These are phyloP conservation scores for Eimeria necatrix DNA, from an alignment of 169 alveolate genomes.

Conservation along the genomic window DNA sequence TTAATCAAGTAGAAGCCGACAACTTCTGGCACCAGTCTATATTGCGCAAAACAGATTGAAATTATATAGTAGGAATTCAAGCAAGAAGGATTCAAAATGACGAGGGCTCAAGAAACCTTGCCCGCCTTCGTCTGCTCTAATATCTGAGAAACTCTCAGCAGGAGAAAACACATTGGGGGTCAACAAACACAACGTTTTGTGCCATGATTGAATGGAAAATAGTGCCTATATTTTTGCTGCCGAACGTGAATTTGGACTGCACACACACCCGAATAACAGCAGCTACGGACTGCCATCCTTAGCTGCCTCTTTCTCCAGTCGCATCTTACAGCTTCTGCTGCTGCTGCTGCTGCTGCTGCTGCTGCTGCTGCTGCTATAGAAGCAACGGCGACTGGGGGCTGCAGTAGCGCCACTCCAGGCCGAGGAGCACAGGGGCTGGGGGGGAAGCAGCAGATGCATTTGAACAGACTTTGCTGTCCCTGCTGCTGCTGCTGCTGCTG, in stretches of 20 bases:
- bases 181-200: too few species aligned
- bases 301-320: neutral
- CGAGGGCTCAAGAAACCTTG: too few species aligned
- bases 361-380: neutral
- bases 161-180: too few species aligned
- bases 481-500: neutral
- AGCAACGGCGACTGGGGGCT: neutral
- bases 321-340: neutral
- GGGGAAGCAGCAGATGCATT: neutral
- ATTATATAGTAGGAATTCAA: too few species aligned
- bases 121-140: too few species aligned
- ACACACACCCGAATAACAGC: neutral
- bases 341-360: neutral
- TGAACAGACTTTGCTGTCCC: neutral
- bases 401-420: constrained; percentile 6
- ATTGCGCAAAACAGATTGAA: too few species aligned
- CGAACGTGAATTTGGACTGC: neutral
- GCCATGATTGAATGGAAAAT: too few species aligned
- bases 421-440: constrained; percentile 18
- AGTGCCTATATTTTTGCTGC: neutral
- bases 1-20: too few species aligned
- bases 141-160: too few species aligned
- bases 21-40: too few species aligned
- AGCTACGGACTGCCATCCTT: neutral
- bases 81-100: too few species aligned